These are phyloP conservation scores for Aechmea fasciata DNA, from an alignment of 176 grass and related monocot genomes.

Conservation along the genomic window DNA sequence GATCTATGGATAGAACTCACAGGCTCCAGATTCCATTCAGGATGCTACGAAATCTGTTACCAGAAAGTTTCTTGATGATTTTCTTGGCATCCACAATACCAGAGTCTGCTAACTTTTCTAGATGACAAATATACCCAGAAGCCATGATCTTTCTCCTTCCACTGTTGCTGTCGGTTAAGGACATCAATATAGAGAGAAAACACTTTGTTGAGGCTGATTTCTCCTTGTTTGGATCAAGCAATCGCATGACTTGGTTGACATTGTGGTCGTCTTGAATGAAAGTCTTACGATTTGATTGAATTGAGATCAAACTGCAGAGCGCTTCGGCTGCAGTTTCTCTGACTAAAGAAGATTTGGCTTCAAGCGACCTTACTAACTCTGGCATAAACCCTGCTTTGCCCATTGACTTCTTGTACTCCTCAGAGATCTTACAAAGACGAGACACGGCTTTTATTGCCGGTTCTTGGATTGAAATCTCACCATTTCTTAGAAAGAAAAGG, in stretches of 20 bases:
- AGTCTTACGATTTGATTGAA: constrained; percentile 35
- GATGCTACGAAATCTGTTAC: constrained; percentile 54
- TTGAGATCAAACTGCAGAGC: constrained; percentile 39
- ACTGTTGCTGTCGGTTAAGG: constrained; percentile 47
- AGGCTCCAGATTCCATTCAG: constrained; percentile 72
- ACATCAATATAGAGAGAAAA: constrained; percentile 51
- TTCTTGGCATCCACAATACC: constrained; percentile 57
- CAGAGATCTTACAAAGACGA: constrained; percentile 47
- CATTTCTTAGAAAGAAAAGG: constrained; percentile 60
- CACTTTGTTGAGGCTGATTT: constrained; percentile 40
- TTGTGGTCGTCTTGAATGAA: constrained; percentile 61
- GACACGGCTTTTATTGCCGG: constrained; percentile 49
- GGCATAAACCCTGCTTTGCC: constrained; percentile 48
- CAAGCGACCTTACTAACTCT: constrained; percentile 45
- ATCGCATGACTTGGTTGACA: constrained; percentile 47
- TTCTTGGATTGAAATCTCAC: constrained; percentile 47
- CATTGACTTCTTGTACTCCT: constrained; percentile 49
- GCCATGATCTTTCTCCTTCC: constrained; percentile 73
- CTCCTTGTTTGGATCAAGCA: constrained; percentile 47
- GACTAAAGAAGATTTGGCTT: constrained; percentile 47
- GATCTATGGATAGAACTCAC: constrained; percentile 24
- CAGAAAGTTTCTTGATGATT: constrained; percentile 63
- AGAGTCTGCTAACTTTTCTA: constrained; percentile 58
- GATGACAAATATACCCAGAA: constrained; percentile 43
- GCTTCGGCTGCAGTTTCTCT: constrained; percentile 54